phyloP scores from a whole-genome alignment of 306 rosid genomes.

The Citrullus amarus region DNA sequence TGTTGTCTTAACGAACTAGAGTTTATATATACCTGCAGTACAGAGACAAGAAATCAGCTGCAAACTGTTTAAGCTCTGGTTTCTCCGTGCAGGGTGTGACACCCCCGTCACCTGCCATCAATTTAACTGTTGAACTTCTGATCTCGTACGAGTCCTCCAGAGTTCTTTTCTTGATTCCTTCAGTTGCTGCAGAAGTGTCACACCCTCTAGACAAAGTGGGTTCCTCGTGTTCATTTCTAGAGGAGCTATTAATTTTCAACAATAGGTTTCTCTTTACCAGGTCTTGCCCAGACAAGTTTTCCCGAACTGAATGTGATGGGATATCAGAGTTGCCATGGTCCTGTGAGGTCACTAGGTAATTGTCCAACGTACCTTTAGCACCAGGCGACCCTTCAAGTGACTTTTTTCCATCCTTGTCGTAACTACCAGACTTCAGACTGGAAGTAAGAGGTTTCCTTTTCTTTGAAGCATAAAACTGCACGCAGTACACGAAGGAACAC shows the following conservation, averaged over 20 bases:
- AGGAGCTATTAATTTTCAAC: constrained; percentile 26
- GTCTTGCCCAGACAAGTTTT: constrained; percentile 29
- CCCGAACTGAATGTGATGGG: constrained; percentile 27
- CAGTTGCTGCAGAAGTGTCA: constrained; percentile 8
- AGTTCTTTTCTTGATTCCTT: constrained; percentile 15
- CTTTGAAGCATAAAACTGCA: constrained; percentile 76
- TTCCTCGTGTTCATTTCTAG: constrained; percentile 23
- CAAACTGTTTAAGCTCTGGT: constrained; percentile 40
- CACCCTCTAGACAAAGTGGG: constrained; percentile 14
- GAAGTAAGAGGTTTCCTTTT: constrained; percentile 65
- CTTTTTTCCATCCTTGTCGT: constrained; percentile 33
- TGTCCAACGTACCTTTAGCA: constrained; percentile 54
- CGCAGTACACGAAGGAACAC: neutral
- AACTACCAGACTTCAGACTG: constrained; percentile 32
- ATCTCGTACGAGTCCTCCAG: constrained; percentile 5
- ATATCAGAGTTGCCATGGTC: constrained; percentile 14
- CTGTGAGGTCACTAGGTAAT: constrained; percentile 46
- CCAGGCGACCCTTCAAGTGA: constrained; percentile 48
- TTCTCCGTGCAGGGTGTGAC: constrained; percentile 21
- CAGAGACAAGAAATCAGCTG: constrained; percentile 52
- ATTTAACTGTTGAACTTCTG: constrained; percentile 19
- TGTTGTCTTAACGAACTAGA: neutral
- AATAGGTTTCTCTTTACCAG: neutral
- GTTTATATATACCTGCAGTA: constrained; percentile 53
- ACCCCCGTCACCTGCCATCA: constrained; percentile 14